Base-by-base conservation (phyloP, 345 rosid genomes). In the Eucalyptus lansdowneana region DNA sequence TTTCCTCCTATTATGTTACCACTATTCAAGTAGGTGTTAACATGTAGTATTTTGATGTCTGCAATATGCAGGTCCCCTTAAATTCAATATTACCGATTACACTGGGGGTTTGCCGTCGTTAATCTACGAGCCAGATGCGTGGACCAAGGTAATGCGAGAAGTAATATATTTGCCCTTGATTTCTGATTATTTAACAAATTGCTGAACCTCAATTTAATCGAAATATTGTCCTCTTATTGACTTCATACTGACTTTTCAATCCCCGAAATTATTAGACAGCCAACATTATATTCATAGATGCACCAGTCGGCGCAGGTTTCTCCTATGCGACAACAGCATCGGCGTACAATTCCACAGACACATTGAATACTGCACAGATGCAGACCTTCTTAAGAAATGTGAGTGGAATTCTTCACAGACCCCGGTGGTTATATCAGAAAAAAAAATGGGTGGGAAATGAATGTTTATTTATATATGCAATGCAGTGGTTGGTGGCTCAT, bases 281-380 rank as follows among this genome's bases (percentile, higher is more conserved):
- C 29, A 91, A 50, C 89, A 91, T 91, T 72, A 45, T 91, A 40
- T 91, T 90, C 87, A 53, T 90, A 34, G 92, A 90, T 67, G 87
- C 90, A 51, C 92, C 92, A n/a, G 91, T 91, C 14, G 92, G 92
- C 2, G 58, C 89, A 13, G 91, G 91, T 12, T 91, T 91, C 50
- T 90, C 93, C 4, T 91, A 90, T 80, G 85, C 93, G 27, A 89
- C 86, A 29, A 76, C 87, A 3, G 5, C 51, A 1, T 72, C 83
- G 1, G 83, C 27, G 8, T 72, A 72, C 45, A 37, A 37, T 37
- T 37, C 45, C 83, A 16, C 83, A 5, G 45, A 72, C 83, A 37
- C 45, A 37, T 37, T 37, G 83, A 37, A 37, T 37, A 9, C 83
- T 72, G 83, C 83, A 0, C 45, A 37, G 45, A 37, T 72, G 83